Evolutionary conservation across 2,329 filamentous ascomycete species (phyloP).

Genomic region (Epichloe brachyelytri): DNA sequence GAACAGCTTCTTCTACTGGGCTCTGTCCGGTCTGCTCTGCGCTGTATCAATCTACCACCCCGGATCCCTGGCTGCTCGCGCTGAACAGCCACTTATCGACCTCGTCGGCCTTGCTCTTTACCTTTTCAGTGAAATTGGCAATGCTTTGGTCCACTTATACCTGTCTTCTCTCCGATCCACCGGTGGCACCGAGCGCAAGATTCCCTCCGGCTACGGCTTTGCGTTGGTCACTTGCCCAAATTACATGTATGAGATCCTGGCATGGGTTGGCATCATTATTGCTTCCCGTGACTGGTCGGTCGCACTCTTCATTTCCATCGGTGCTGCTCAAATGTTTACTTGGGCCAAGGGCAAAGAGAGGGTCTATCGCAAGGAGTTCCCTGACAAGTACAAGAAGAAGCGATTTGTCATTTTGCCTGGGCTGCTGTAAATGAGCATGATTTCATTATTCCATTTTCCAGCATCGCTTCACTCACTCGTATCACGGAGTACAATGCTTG

Average conservation of each 20-base stretch:
- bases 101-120: constrained; percentile 61
- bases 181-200: constrained; percentile 75
- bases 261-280: constrained; percentile 74
- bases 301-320: constrained; percentile 60
- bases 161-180: constrained; percentile 64
- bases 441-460: no score
- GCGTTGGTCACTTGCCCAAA: constrained; percentile 86
- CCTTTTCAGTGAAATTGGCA: constrained; percentile 64
- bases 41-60: constrained; percentile 80
- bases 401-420: constrained; percentile 70
- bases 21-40: constrained; percentile 64
- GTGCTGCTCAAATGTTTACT: constrained; percentile 63
- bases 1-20: constrained; percentile 93
- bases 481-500: no score
- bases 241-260: constrained; percentile 84
- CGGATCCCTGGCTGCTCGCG: constrained; percentile 49
- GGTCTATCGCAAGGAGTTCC: constrained; percentile 81
- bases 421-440: constrained; percentile 40
- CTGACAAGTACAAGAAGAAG: constrained; percentile 93
- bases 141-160: constrained; percentile 67
- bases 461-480: no score
- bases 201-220: constrained; percentile 79
- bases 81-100: constrained; percentile 37
- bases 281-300: constrained; percentile 71
- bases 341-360: constrained; percentile 92